Conservation (phyloP, 805 yeast genomes). For the Metschnikowia borealis region DNA sequence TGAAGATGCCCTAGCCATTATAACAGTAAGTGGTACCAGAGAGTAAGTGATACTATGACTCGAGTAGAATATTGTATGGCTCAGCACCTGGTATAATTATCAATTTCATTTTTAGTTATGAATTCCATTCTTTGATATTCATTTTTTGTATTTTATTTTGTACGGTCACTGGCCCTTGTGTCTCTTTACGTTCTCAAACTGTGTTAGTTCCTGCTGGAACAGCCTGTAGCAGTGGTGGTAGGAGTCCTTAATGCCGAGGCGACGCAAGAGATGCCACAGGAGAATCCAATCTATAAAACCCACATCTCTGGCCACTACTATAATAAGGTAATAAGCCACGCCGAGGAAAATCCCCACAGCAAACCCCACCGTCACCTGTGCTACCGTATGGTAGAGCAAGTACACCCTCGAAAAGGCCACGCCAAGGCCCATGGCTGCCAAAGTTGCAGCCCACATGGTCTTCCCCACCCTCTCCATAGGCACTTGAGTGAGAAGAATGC, state of each 20-base stretch:
- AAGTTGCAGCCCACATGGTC: slow-evolving; percentile 13
- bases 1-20: no score
- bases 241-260: slow-evolving; percentile 58
- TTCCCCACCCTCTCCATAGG: slow-evolving; percentile 16
- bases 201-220: slow-evolving; percentile 41
- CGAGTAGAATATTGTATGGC: no score
- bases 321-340: slow-evolving; percentile 48
- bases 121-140: no score
- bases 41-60: no score
- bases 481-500: slow-evolving; percentile 44
- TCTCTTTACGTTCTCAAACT: neutral
- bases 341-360: slow-evolving; percentile 62
- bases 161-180: neutral
- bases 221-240: slow-evolving; percentile 46
- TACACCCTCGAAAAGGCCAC: slow-evolving; percentile 73
- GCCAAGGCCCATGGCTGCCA: slow-evolving; percentile 28
- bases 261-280: slow-evolving; percentile 49
- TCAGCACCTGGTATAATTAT: no score
- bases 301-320: slow-evolving; percentile 54
- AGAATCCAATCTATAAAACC: slow-evolving; percentile 69
- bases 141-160: no score
- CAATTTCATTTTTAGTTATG: no score
- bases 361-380: slow-evolving; percentile 74
- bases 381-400: slow-evolving; percentile 67
- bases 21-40: no score